Conservation (phyloP, 306 rosid species). For the Senna tora region DNA sequence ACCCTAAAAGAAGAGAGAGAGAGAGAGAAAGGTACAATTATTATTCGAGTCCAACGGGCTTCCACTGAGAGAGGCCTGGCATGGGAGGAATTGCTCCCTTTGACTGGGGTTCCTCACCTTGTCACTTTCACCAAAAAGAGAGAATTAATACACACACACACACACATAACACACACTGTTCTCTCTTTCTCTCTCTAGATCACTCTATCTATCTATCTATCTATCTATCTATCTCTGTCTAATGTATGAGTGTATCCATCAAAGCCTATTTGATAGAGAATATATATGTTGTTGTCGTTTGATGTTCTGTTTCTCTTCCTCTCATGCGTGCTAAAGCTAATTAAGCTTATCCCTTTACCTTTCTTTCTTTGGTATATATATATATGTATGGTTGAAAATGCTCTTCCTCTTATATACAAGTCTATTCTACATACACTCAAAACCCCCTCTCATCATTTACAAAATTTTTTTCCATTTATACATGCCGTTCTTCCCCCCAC, state of each 20-base stretch:
- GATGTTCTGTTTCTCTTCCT: conserved; percentile 30
- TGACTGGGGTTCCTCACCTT: conserved; percentile 60
- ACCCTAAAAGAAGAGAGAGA: conserved; percentile 41
- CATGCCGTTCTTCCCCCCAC: conserved; percentile 71
- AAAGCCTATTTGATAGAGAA: conserved; percentile 59
- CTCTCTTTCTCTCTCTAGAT: conserved; percentile 31
- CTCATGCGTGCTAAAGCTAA: conserved; percentile 72
- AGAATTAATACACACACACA: not conserved
- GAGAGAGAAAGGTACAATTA: conserved; percentile 57
- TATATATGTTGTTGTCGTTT: conserved; percentile 50
- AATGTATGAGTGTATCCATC: conserved; percentile 41
- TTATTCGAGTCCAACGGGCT: conserved; percentile 51
- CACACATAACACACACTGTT: too few relatives aligned
- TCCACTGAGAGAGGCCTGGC: conserved; percentile 47
- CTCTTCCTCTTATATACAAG: conserved; percentile 41
- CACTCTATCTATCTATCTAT: conserved; percentile 39
- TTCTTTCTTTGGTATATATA: conserved; percentile 36
- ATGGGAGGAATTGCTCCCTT: conserved; percentile 58
- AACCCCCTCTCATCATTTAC: conserved; percentile 44
- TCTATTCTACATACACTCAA: conserved; percentile 55
- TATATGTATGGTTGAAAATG: conserved; percentile 19
- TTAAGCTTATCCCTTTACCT: conserved; percentile 60
- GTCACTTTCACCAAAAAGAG: conserved; percentile 85
- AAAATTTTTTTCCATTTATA: conserved; percentile 62
- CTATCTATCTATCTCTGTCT: conserved; percentile 15